Evolutionary conservation across 2,329 filamentous ascomycete species (phyloP), one percentile per base, ranked within the genome.

Genomic region (Zymoseptoria tritici): DNA sequence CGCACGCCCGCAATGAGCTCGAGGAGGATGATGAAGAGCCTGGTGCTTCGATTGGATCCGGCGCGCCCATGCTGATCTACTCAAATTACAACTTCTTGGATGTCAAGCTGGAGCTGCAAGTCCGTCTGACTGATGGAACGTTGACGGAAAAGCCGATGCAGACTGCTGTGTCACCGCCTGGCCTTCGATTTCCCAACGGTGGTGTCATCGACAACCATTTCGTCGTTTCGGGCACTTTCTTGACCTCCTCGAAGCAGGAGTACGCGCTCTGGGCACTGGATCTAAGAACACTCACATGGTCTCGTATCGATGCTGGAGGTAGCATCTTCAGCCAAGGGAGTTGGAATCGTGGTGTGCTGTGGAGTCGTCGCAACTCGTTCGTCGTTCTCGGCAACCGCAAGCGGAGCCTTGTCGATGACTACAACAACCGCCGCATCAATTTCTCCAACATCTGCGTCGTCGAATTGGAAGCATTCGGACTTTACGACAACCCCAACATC

Each of bases 51-150:
- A 73, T 70, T 51, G 70, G 67, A 20, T 76, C 74, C 20, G 83
- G 81, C 16, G 80, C 82, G 6, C 80, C 84, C 2, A 97, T 97
- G 91, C 82, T 99, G 63, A 95, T 99, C 52, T 99, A 99, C 74
- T 97, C 93, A 22, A 99, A 99, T 73, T 99, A 99, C 76, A 97
- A 99, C 75, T 99, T 99, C 70, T 75, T 99, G 58, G 93, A 99
- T 68, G 94, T 99, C 66, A 97, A 96, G 73, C 79, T 99, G 22
- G 94, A 99, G 74, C 79, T 99, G 46, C 94, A 97, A 74, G 85
- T 99, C 54, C 85, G 94, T 56, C 81, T 89, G 8, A 84, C 90
- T 1, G 92, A 97, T 72, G 93, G 94, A 29, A 86, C 85, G 0
- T 78, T 99, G 57, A 84, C 85, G 0, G 94, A 99, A 73, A 92